Percentiles rank a stretch among this genome's conserved stretches.
These are phyloP conservation scores for Dichomitus squalens DNA, from an alignment of 1,284 basidiomycete species.

Conservation along the genomic window DNA sequence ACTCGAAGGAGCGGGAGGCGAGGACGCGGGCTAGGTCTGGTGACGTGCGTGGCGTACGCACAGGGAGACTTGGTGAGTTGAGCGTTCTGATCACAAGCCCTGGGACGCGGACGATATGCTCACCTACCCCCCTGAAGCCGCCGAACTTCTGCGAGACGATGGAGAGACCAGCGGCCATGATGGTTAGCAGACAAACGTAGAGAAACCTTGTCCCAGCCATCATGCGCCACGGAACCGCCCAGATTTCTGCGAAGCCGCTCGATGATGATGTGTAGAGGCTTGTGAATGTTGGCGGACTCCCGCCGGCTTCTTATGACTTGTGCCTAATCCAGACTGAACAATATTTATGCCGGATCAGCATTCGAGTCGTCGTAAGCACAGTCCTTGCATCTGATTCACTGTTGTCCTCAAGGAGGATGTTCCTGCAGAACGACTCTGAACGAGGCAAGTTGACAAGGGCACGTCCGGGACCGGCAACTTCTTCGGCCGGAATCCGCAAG, in stretches of 20 bases:
- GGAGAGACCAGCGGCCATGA: constrained; percentile 3
- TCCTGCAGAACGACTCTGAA: not conserved
- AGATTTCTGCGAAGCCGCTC: too few species aligned
- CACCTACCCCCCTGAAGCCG: constrained; percentile 2
- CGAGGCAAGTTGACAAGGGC: not conserved
- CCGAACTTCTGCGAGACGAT: not conserved
- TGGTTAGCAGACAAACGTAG: not conserved
- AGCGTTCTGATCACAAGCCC: constrained; percentile 59
- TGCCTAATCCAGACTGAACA: too few species aligned
- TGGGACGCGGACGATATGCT: not conserved
- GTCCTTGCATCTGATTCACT: not conserved
- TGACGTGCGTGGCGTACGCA: constrained; percentile 45
- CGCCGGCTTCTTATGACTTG: too few species aligned
- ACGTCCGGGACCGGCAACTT: not conserved
- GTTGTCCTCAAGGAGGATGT: not conserved
- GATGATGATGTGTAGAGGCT: too few species aligned
- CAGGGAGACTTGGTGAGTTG: constrained; percentile 61
- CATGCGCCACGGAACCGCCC: not conserved
- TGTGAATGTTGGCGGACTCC: too few species aligned
- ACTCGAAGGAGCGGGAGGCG: constrained; percentile 52
- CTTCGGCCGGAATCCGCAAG: not conserved
- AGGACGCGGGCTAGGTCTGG: constrained; percentile 79
- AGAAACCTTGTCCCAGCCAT: not conserved
- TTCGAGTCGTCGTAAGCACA: not conserved
- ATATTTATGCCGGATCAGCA: too few species aligned